These are phyloP conservation scores for Sporisorium sorghi DNA, from an alignment of 1,284 basidiomycete genomes.

Conservation along the genomic window DNA sequence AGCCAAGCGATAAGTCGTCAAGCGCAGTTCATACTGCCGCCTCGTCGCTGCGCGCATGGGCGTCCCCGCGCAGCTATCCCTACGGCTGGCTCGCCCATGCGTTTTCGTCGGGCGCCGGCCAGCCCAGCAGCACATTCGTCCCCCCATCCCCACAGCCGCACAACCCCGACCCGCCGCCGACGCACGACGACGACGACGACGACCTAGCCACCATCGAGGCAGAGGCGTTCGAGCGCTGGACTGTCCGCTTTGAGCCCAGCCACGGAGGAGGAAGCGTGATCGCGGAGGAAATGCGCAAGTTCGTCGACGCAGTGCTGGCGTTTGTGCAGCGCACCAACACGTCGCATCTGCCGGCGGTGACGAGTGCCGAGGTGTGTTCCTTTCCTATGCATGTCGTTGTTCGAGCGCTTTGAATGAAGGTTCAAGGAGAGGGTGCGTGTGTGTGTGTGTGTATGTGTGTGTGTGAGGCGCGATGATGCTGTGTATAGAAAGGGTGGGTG, in stretches of 20 bases:
- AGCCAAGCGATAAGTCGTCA: background rate
- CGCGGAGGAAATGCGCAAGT: background rate
- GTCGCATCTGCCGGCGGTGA: conserved; percentile 30
- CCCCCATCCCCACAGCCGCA: background rate
- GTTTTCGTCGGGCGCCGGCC: conserved; percentile 37
- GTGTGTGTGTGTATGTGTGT: background rate
- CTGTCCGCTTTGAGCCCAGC: conserved; percentile 6
- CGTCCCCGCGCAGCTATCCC: conserved; percentile 23
- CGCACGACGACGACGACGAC: background rate
- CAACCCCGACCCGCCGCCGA: background rate
- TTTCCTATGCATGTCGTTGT: conserved; percentile 18
- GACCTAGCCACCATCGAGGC: background rate
- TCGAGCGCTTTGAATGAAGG: background rate
- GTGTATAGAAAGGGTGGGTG: no score
- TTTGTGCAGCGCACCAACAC: conserved; percentile 32
- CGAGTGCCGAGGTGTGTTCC: conserved; percentile 16
- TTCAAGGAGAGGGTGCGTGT: background rate
- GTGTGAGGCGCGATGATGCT: background rate
- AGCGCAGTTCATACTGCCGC: conserved; percentile 7
- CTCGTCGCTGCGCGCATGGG: conserved; percentile 33
- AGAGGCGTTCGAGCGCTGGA: conserved; percentile 30
- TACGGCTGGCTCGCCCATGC: conserved; percentile 45
- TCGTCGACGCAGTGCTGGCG: conserved; percentile 7
- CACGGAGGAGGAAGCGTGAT: background rate
- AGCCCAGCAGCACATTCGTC: conserved; percentile 10